These are phyloP conservation scores for Edaphochlamys debaryana DNA, from an alignment of 139 green algal genomes.

Conservation along the genomic window DNA sequence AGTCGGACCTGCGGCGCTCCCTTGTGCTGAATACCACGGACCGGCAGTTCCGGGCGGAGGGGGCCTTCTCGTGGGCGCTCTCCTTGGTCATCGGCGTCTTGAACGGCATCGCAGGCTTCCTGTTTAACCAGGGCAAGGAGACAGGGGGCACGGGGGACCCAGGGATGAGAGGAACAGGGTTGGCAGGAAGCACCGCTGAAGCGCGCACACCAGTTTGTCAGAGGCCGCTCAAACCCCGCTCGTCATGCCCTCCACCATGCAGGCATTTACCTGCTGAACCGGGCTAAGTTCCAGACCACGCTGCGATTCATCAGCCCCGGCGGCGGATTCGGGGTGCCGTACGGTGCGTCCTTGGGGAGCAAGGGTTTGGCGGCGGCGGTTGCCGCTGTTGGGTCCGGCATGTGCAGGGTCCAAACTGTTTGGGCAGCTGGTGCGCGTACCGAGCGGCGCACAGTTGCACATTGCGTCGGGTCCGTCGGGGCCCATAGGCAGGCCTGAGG, in stretches of 20 bases:
- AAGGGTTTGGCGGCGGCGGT: too few species aligned
- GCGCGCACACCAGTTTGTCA: too few species aligned
- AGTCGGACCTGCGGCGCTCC: slow-evolving; percentile 33
- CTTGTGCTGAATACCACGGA: slow-evolving; percentile 24
- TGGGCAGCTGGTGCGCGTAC: too few species aligned
- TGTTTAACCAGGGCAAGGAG: slow-evolving; percentile 42
- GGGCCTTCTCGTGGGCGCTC: slow-evolving; percentile 36
- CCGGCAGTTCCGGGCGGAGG: slow-evolving; percentile 17
- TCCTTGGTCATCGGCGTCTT: slow-evolving; percentile 35
- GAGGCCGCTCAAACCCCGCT: not conserved
- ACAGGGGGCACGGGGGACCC: not conserved
- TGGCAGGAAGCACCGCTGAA: too few species aligned
- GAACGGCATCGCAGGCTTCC: slow-evolving; percentile 28
- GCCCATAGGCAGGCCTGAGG: too few species aligned
- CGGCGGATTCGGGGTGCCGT: slow-evolving; percentile 40
- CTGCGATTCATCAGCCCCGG: slow-evolving; percentile 1
- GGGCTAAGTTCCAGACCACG: slow-evolving; percentile 32
- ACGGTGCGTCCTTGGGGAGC: too few species aligned
- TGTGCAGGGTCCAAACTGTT: too few species aligned
- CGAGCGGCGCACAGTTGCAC: too few species aligned
- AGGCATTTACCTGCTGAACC: slow-evolving; percentile 31
- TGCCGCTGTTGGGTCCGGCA: too few species aligned
- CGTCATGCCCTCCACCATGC: too few species aligned
- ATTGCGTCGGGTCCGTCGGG: too few species aligned
- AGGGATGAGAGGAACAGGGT: not conserved